Percentiles rank a stretch among this genome's conserved stretches.
These are phyloP conservation scores for Multifurca ochricompacta DNA, from an alignment of 768 basidiomycete species.

Conservation along the genomic window DNA sequence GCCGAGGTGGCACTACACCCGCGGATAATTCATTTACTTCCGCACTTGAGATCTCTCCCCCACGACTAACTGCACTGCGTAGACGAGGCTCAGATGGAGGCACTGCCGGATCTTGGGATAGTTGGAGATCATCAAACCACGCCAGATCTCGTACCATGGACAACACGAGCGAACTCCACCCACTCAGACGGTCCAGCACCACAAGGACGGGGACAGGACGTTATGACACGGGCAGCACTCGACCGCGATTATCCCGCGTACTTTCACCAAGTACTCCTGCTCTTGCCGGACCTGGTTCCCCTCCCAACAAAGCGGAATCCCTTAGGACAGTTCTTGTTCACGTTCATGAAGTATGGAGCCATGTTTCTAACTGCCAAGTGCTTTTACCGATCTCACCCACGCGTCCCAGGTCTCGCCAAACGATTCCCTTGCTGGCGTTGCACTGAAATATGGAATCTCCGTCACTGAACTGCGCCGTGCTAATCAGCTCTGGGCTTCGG, in stretches of 20 bases:
- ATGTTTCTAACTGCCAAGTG: neutral
- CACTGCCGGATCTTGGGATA: slow-evolving; percentile 11
- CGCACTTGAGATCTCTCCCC: slow-evolving; percentile 6
- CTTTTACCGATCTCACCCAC: neutral
- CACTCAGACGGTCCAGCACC: slow-evolving; percentile 16
- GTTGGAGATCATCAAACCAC: slow-evolving; percentile 11
- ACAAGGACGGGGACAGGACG: slow-evolving; percentile 5
- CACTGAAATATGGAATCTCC: slow-evolving; percentile 82
- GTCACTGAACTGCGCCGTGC: slow-evolving; percentile 75
- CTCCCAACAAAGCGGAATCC: neutral
- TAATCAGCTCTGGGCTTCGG: slow-evolving; percentile 92
- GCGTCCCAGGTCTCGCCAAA: slow-evolving; percentile 44
- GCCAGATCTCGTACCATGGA: slow-evolving; percentile 24
- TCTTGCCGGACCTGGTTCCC: neutral
- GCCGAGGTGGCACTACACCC: neutral
- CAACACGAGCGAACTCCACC: slow-evolving; percentile 15
- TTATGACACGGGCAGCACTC: slow-evolving; percentile 12
- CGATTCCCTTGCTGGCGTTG: slow-evolving; percentile 82
- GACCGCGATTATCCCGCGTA: slow-evolving; percentile 14
- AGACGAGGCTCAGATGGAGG: slow-evolving; percentile 28
- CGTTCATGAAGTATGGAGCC: slow-evolving; percentile 45
- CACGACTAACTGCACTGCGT: slow-evolving; percentile 8
- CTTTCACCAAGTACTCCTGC: slow-evolving; percentile 8
- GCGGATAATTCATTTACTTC: slow-evolving; percentile 18
- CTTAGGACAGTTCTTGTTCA: slow-evolving; percentile 47